phyloP scores from a whole-genome alignment of 306 rosid genomes.

The Cajanus cajan region DNA sequence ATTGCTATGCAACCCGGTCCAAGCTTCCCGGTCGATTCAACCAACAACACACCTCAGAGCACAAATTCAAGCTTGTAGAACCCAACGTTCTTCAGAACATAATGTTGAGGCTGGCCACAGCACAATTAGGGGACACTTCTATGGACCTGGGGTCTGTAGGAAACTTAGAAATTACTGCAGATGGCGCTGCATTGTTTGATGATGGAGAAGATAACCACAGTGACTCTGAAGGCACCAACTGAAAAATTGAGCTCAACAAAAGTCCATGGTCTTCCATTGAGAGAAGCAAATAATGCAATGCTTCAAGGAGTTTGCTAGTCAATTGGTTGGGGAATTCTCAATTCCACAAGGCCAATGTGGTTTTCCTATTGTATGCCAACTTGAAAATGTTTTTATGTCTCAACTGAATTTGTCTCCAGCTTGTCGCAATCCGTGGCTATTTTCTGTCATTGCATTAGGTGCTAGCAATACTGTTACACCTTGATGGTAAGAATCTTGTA shows the following conservation, averaged over 20 bases:
- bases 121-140: conserved; percentile 37
- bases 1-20: conserved; percentile 59
- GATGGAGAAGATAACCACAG: conserved; percentile 40
- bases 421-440: background rate
- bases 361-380: background rate
- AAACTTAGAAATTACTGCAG: conserved; percentile 34
- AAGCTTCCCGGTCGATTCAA: conserved; percentile 95
- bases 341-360: background rate
- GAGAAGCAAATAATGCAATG: background rate
- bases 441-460: background rate
- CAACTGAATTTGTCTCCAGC: conserved; percentile 4
- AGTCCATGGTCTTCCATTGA: conserved; percentile 9
- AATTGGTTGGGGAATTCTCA: background rate
- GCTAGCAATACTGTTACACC: background rate
- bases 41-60: conserved; percentile 93
- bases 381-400: conserved; percentile 5
- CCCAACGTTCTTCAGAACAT: conserved; percentile 14
- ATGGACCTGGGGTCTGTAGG: conserved; percentile 29
- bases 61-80: conserved; percentile 51
- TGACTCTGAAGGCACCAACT: conserved; percentile 40
- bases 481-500: background rate
- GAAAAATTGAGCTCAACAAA: conserved; percentile 11
- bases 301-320: conserved; percentile 12
- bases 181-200: conserved; percentile 9
- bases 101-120: conserved; percentile 35